These are phyloP conservation scores for Corinectria fuckeliana DNA, from an alignment of 2,329 filamentous ascomycete genomes.

Conservation along the genomic window DNA sequence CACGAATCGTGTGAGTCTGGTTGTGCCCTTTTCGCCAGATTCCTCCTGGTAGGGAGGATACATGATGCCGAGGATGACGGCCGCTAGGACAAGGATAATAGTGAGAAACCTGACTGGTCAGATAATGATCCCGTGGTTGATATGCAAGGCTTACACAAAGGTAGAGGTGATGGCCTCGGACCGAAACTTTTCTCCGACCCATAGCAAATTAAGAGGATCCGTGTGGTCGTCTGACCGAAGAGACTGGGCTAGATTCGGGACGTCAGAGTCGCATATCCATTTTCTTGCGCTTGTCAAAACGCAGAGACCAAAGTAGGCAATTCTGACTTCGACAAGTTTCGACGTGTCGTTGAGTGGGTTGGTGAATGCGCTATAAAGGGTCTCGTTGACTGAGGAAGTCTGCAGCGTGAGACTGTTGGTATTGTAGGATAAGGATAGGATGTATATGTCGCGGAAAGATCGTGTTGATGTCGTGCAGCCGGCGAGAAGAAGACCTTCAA, in stretches of 20 bases:
- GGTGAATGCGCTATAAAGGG: neutral
- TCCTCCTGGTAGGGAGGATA: neutral
- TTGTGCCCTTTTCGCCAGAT: no score
- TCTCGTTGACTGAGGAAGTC: neutral
- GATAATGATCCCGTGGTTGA: neutral
- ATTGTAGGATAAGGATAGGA: neutral
- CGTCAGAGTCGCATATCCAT: neutral
- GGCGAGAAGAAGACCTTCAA: neutral
- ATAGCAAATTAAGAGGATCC: constrained; percentile 3
- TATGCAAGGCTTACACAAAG: neutral
- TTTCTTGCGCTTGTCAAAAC: neutral
- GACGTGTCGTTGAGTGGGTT: neutral
- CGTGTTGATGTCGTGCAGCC: neutral
- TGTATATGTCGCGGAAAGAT: neutral
- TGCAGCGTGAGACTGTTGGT: neutral
- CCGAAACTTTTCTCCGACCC: neutral
- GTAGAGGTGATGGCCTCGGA: neutral
- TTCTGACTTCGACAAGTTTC: neutral
- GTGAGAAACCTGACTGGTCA: neutral
- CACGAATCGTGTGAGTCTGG: neutral
- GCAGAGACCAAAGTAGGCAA: neutral
- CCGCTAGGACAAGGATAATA: neutral
- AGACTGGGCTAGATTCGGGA: neutral
- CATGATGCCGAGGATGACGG: neutral
- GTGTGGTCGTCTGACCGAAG: neutral